Evolutionary conservation across 176 grass and related monocot genomes (phyloP).

Genomic region (Elaeis guineensis): DNA sequence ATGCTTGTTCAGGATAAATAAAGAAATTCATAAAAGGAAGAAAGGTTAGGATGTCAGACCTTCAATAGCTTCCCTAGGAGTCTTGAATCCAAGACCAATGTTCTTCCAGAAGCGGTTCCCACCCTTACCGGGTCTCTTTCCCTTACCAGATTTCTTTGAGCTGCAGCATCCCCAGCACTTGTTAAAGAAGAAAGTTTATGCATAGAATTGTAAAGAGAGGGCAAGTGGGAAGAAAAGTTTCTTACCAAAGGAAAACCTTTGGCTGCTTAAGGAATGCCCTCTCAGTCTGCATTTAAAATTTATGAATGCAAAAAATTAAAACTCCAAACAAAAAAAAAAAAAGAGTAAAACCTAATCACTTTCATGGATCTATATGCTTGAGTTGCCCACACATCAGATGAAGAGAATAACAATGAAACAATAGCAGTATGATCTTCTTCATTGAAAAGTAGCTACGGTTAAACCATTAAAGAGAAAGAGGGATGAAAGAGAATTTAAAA

Average conservation of each 20-base stretch:
- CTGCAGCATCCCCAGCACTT: conserved; percentile 18
- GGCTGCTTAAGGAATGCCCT: conserved; percentile 91
- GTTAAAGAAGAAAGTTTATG: background rate
- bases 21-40: background rate
- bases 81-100: conserved; percentile 87
- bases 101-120: conserved; percentile 93
- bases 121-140: conserved; percentile 69
- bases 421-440: too few species aligned
- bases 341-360: too few species aligned
- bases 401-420: too few species aligned
- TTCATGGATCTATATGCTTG: too few species aligned
- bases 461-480: too few species aligned
- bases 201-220: background rate
- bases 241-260: conserved; percentile 84
- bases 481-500: too few species aligned
- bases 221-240: background rate
- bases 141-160: conserved; percentile 71
- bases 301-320: too few species aligned
- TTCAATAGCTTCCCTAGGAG: conserved; percentile 78
- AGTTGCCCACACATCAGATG: too few species aligned
- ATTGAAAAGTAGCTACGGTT: too few species aligned
- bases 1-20: too few species aligned
- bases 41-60: conserved; percentile 18
- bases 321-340: too few species aligned
- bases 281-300: conserved; percentile 44